Conservation (phyloP, 768 basidiomycete species). For the Holtermanniella nyarrowii region DNA sequence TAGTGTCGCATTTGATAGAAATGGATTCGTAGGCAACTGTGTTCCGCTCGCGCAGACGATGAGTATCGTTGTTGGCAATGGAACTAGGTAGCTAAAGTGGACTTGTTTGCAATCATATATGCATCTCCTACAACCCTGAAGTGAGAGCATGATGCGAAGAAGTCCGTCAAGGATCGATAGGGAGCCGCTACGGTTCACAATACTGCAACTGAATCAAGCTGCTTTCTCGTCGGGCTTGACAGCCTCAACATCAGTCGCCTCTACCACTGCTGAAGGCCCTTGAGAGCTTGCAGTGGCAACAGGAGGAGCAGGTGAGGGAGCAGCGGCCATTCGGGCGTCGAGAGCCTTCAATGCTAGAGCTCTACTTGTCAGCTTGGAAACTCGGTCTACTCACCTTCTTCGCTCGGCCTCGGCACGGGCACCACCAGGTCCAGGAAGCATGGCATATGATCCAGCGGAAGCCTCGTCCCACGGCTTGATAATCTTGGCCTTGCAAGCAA, state of each 20-base stretch:
- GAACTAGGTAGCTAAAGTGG: no score
- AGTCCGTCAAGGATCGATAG: no score
- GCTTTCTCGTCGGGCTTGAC: constrained; percentile 1
- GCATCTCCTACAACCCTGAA: no score
- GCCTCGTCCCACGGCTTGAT: constrained; percentile 52
- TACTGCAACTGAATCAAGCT: background rate
- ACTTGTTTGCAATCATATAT: no score
- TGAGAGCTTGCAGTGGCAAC: constrained; percentile 2
- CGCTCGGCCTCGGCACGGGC: constrained; percentile 94
- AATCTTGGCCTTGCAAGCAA: constrained; percentile 56
- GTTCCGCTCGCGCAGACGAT: no score
- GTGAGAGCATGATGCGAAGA: no score
- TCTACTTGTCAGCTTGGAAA: constrained; percentile 43
- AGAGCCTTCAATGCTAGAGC: constrained; percentile 94
- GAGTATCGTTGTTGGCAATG: no score
- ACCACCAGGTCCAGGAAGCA: constrained; percentile 61
- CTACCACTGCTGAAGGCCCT: background rate
- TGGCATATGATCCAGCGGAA: constrained; percentile 47
- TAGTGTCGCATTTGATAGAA: no score
- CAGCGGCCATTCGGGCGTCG: constrained; percentile 71
- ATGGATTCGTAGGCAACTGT: no score
- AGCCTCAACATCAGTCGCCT: background rate
- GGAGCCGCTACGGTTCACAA: background rate
- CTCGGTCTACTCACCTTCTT: constrained; percentile 54
- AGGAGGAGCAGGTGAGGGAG: constrained; percentile 25